These are phyloP conservation scores for Leccinum variicolor DNA, from an alignment of 768 basidiomycete genomes.

Conservation along the genomic window DNA sequence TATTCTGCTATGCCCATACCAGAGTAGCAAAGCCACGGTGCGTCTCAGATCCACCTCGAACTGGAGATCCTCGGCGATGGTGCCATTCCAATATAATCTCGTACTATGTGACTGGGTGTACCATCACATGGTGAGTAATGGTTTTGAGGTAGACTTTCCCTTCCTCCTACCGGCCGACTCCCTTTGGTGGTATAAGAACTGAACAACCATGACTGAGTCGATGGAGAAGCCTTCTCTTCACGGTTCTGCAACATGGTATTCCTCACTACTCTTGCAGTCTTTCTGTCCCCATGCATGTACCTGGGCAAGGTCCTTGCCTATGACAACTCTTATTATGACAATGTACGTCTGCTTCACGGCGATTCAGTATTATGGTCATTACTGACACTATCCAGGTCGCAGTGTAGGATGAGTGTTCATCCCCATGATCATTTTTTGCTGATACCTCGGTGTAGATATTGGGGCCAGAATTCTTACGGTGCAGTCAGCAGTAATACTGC, in stretches of 20 bases:
- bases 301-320: conserved; percentile 37
- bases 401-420: conserved; percentile 38
- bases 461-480: conserved; percentile 76
- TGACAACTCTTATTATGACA: conserved; percentile 59
- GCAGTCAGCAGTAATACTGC: conserved; percentile 49
- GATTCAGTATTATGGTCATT: neutral
- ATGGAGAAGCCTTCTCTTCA: neutral
- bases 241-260: conserved; percentile 10
- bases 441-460: conserved; percentile 44
- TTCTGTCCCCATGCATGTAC: conserved; percentile 5
- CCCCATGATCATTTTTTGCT: neutral
- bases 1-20: conserved; percentile 6
- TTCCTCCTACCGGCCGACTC: neutral
- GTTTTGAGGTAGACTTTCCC: neutral
- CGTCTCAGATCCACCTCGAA: neutral
- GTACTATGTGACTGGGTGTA: conserved; percentile 1
- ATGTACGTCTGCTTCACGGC: conserved; percentile 39
- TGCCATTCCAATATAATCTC: conserved; percentile 13
- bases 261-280: neutral
- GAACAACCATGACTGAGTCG: neutral
- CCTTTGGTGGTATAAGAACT: conserved; percentile 18
- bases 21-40: conserved; percentile 6
- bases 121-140: conserved; percentile 10
- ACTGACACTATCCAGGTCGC: conserved; percentile 41
- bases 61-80: conserved; percentile 5